These are phyloP conservation scores for Cyclotella distinguenda DNA, from an alignment of 108 stramenopile genomes.

Conservation along the genomic window DNA sequence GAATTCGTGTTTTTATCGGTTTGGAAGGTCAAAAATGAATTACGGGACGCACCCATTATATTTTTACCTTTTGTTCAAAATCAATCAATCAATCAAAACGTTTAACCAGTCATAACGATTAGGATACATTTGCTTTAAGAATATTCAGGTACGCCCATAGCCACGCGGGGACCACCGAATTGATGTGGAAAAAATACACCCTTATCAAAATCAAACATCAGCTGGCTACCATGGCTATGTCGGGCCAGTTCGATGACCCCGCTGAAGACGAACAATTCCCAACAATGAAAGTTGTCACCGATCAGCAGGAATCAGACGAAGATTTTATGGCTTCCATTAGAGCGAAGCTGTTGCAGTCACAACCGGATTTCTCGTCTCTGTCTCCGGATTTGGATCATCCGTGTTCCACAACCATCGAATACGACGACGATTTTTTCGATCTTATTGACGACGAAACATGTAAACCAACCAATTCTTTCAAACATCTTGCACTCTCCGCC, in stretches of 20 bases:
- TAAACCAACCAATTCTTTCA: conserved; percentile 11
- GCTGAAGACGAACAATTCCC: conserved; percentile 22
- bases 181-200: too few relatives aligned
- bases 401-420: conserved; percentile 36
- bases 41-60: too few relatives aligned
- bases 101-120: too few relatives aligned
- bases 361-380: not conserved
- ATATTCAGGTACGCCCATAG: too few relatives aligned
- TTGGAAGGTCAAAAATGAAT: too few relatives aligned
- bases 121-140: too few relatives aligned
- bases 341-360: conserved; percentile 23
- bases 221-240: too few relatives aligned
- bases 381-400: conserved; percentile 9
- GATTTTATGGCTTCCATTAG: conserved; percentile 28
- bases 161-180: too few relatives aligned
- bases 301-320: conserved; percentile 18
- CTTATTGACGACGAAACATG: conserved; percentile 22
- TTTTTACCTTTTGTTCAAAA: too few relatives aligned
- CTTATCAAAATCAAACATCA: too few relatives aligned
- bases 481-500: not conserved
- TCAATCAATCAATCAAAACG: too few relatives aligned
- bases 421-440: conserved; percentile 56
- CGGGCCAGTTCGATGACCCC: conserved; percentile 64
- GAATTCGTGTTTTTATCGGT: too few relatives aligned
- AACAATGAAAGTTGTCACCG: not conserved